Evolutionary conservation across 2,329 filamentous ascomycete species (phyloP), one percentile per base, ranked within the genome.

Genomic region (Blastomyces gilchristii): DNA sequence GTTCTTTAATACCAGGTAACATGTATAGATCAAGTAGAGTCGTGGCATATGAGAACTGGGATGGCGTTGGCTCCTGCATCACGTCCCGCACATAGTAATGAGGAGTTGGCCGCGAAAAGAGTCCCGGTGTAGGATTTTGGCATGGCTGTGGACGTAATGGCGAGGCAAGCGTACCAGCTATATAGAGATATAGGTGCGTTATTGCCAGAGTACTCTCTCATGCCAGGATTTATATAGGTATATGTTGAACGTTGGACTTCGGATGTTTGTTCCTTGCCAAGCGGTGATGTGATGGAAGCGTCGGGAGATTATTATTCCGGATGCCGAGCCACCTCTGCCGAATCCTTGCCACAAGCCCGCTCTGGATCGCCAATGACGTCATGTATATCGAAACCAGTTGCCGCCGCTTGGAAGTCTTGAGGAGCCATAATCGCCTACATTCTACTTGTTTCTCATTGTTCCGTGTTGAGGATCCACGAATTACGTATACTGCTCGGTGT

Each of bases 251-350:
- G 34, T 37, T 43, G 41, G 41, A 18, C 41, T 16, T 37, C 18
- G 41, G 41, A 43, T 14, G 41, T 2, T 43, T 43, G 41, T 22
- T 6, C 31, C 6, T 34, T 43, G 39, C 39, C 39, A 43, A 16
- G 11, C 39, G 3, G 41, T 1, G 1, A 1, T 34, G 7, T 28
- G 3, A 2, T 28, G 18, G 7, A 12, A 0, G 0, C 3, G 2
- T 18, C 54, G 54, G 54, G 18, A 14, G 5, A 41, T 25, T 57
- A 28, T 57, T 39, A 25, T 1, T 41, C 54, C 54, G 18, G 14
- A 25, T 9, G 14, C 31, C 31, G 4, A 54, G 11, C 14, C 8
- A 22, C 12, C 1, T 9, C 22, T 12, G 7, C 22, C 39, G 39
- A 22, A 56, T 37, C 53, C 18, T 5, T 56, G 31, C 18, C 39